Base-by-base conservation (phyloP, 257 asterid genomes). In the Striga asiatica region DNA sequence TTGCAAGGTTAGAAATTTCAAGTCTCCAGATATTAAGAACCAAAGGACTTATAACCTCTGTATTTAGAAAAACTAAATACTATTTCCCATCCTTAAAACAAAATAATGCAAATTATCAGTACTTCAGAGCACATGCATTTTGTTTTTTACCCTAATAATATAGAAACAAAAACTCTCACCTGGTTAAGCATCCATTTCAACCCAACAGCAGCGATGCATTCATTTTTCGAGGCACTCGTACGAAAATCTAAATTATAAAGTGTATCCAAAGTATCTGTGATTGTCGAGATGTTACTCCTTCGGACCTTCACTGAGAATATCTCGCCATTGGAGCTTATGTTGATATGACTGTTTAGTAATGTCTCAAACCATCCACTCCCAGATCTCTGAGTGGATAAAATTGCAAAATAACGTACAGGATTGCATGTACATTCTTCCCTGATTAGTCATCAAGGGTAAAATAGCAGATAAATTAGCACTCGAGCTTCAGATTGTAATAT, bases 341-440 rank as follows among this genome's bases (percentile, higher is more conserved):
- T 92, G 24, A 67, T 64, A 76, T 92, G 99, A 67, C 88, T 92
- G 65, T 92, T 92, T 76, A 92, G 60, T 64, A 92, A 72, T 1
- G 99, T 92, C 50, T 92, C 97, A 56, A 92, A 92, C 99, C 99
- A 92, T 76, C 99, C 99, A 62, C 99, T 92, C 50, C 99, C 99
- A 1, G 97, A 92, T 69, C 99, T 82, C 83, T 92, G 99, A 0
- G 88, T 84, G 9, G 99, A 82, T 73, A 92, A 69, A 74, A 92
- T 88, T 14, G 91, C 97, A 70, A 92, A 92, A 71, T 74, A 74
- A 1, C 89, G 76, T 38, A 92, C 99, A 34, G 97, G 97, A 67
- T 77, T 76, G 88, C 97, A 88, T 1, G 78, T 87, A 63, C 99
- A 92, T 76, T 88, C 95, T 1, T 63, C 78, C 93, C 99, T 92